These are phyloP conservation scores for Glaciozyma antarctica DNA, from an alignment of 768 basidiomycete species.

Conservation along the genomic window DNA sequence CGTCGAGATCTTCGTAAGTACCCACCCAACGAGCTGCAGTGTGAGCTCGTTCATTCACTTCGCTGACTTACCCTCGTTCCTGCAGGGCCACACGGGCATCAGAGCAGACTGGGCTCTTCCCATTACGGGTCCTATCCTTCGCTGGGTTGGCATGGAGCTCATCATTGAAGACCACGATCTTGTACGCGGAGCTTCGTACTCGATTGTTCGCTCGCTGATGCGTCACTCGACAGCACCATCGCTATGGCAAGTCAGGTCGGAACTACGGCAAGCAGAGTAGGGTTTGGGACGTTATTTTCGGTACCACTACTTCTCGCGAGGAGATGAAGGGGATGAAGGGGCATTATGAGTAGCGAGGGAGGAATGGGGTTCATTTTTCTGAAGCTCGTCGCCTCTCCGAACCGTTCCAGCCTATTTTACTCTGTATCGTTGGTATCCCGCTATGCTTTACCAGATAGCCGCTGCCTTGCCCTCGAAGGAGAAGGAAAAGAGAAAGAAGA, in stretches of 20 bases:
- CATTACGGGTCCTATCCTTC: conserved; percentile 6
- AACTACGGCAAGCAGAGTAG: conserved; percentile 21
- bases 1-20: neutral
- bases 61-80: neutral
- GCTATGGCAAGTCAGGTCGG: conserved; percentile 9
- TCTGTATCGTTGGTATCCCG: too few species aligned
- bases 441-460: too few species aligned
- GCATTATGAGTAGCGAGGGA: too few species aligned
- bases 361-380: too few species aligned
- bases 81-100: conserved; percentile 22
- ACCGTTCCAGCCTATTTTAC: too few species aligned
- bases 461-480: too few species aligned
- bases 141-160: conserved; percentile 8
- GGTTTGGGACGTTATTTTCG: conserved; percentile 7
- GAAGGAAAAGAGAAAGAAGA: too few species aligned
- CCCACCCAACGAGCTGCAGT: neutral
- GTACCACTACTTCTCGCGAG: neutral
- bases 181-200: neutral
- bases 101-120: conserved; percentile 13
- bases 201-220: too few species aligned
- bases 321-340: neutral
- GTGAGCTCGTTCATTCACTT: neutral
- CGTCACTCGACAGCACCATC: conserved; percentile 12
- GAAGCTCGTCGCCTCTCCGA: too few species aligned
- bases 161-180: conserved; percentile 22